Percentiles rank a stretch among this genome's conserved stretches.
phyloP scores from a whole-genome alignment of 2,329 filamentous ascomycete genomes.

The Arthroderma sp. region DNA sequence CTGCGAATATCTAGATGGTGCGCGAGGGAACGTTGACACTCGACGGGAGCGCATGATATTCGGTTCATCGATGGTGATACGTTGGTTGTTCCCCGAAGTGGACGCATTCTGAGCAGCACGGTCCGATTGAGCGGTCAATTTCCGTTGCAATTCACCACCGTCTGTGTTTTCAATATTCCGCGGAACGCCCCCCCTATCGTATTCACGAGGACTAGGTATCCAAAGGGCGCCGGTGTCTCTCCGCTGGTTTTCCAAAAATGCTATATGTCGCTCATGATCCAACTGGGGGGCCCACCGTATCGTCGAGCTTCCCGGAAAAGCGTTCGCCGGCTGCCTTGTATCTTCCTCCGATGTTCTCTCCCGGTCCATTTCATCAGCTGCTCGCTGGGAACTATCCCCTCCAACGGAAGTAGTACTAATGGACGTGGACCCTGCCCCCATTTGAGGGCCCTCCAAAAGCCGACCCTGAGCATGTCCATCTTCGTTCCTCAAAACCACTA shows the following conservation, averaged over 20 bases:
- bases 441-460: slow-evolving; percentile 5
- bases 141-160: slow-evolving; percentile 21
- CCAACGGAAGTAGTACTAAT: not conserved
- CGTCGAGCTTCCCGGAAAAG: not conserved
- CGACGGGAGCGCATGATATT: slow-evolving; percentile 23
- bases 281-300: slow-evolving; percentile 18
- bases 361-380: slow-evolving; percentile 14
- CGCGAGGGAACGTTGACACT: slow-evolving; percentile 25
- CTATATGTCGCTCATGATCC: slow-evolving; percentile 66
- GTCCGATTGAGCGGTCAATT: slow-evolving; percentile 15
- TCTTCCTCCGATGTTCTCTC: slow-evolving; percentile 16
- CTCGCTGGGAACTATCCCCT: no score
- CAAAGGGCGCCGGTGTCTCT: slow-evolving; percentile 62
- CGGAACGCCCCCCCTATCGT: slow-evolving; percentile 67
- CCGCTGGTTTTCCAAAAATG: slow-evolving; percentile 73
- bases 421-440: not conserved
- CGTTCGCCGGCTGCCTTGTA: not conserved
- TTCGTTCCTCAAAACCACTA: slow-evolving; percentile 25
- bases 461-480: slow-evolving; percentile 17
- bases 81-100: slow-evolving; percentile 16
- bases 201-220: slow-evolving; percentile 85
- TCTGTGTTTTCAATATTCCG: slow-evolving; percentile 34
- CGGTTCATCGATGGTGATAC: slow-evolving; percentile 38
- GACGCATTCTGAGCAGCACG: slow-evolving; percentile 7
- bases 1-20: slow-evolving; percentile 24